Conservation (phyloP, 2,329 filamentous ascomycete species). For the Pestalotiopsis sp. region DNA sequence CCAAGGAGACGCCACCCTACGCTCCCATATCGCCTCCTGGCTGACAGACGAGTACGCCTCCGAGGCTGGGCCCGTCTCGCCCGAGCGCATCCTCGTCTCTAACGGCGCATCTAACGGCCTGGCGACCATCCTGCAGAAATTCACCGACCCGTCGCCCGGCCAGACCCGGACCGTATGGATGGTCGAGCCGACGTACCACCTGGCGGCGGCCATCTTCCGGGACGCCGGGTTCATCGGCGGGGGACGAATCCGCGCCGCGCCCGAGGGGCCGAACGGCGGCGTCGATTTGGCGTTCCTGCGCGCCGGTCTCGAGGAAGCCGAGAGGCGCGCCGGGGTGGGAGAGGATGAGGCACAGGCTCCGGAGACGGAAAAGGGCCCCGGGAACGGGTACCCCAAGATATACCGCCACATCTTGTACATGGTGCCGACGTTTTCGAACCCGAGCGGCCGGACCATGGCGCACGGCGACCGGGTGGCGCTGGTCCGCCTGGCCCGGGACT, state of each 20-base stretch:
- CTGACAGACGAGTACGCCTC: background rate
- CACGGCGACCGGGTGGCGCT: constrained; percentile 67
- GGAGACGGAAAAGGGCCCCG: background rate
- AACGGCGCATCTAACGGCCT: constrained; percentile 9
- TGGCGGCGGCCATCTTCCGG: constrained; percentile 6
- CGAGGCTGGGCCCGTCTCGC: background rate
- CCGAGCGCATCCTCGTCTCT: constrained; percentile 3
- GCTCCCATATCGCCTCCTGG: background rate
- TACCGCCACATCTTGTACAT: constrained; percentile 79
- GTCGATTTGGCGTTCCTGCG: constrained; percentile 1
- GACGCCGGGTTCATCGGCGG: constrained; percentile 5
- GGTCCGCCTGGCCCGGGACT: constrained; percentile 72
- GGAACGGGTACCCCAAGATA: constrained; percentile 55
- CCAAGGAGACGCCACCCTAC: background rate
- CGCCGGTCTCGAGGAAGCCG: background rate
- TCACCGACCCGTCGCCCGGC: background rate
- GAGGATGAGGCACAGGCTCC: too few relatives aligned
- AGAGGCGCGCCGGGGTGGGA: background rate
- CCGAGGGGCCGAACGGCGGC: constrained; percentile 1
- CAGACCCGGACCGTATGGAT: constrained; percentile 5
- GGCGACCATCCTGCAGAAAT: constrained; percentile 1
- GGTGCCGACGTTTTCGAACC: constrained; percentile 88
- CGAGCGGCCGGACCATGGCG: constrained; percentile 81
- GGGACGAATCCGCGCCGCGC: background rate
- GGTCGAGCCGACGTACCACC: constrained; percentile 11